Base-by-base conservation (phyloP, 2,329 filamentous ascomycete genomes). In the Fusarium foetens region DNA sequence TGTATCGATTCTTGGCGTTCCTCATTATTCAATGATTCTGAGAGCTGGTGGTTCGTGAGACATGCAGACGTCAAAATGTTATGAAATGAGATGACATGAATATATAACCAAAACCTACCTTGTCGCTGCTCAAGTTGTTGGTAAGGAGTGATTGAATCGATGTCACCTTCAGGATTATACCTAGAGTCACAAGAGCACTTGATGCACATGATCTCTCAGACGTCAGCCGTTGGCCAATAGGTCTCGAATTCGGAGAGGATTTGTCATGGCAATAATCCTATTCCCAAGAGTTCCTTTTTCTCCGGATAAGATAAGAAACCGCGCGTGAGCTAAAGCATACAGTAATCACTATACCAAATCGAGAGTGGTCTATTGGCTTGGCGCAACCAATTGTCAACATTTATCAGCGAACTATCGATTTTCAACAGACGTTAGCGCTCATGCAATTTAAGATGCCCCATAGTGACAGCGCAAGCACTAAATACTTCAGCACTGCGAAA, bases 11-110 rank as follows among this genome's bases (percentile, higher is more conserved):
- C 14, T 67, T 2, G 63, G 46, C 2, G 62, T 67, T 21, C 63
- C 63, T n/a, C 64, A 67, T 21, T 67, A 67, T 25, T 67, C 63
- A 0, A 67, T 67, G 64, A 67, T 67, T n/a, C 12, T 53, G 0
- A 67, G 19, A 10, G n/a, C 25, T 11, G 7, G 11, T 5, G 13
- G 13, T 17, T 17, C 19, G 4, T 39, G 3, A 35, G 6, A 21
- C 5, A 23, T 12, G 5, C 3, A 25, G 5, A 6, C 3, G 2
- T 9, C 0, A 8, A 16, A n/a, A 19, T 1, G 1, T n/a, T 6
- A 8, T 5, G 11, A 13, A 29, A 6, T 10, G 8, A 14, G 43
- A 46, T 8, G 8, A 8, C 6, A 12, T 12, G 23, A 43, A 43
- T 10, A 45, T 13, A 7, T 5, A 5, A 31, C 5, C 9, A n/a